Evolutionary conservation across 805 yeast species (phyloP).

Genomic region (Starmerella sp.): DNA sequence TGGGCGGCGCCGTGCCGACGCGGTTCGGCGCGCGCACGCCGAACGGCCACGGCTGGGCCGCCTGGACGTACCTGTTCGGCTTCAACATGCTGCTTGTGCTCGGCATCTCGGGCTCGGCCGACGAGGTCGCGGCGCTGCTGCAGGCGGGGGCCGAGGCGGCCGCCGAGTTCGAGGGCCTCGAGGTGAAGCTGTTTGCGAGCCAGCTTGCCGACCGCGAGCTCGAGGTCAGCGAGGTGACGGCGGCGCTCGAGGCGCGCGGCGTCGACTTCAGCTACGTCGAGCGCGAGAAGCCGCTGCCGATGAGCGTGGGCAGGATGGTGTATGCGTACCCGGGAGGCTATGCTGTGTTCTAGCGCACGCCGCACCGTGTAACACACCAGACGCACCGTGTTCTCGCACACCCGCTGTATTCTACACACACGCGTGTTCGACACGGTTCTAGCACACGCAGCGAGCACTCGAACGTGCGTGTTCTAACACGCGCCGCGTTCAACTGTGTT

Average conservation of each 20-base stretch:
- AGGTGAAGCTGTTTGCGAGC: slow-evolving; percentile 12
- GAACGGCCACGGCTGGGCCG: slow-evolving; percentile 18
- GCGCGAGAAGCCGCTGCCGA: slow-evolving; percentile 10
- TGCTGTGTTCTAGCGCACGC: slow-evolving; percentile 8
- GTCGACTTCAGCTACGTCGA: background rate
- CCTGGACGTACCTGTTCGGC: slow-evolving; percentile 17
- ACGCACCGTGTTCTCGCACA: too few relatives aligned
- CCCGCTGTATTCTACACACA: too few relatives aligned
- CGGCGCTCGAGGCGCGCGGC: slow-evolving; percentile 7
- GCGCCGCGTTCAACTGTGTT: too few relatives aligned
- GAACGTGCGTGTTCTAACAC: too few relatives aligned
- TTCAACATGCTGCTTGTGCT: slow-evolving; percentile 6
- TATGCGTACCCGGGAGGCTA: slow-evolving; percentile 16
- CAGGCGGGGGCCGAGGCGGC: slow-evolving; percentile 10
- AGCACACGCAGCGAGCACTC: too few relatives aligned
- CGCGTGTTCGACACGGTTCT: too few relatives aligned
- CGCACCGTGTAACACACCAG: background rate
- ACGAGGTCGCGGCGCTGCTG: slow-evolving; percentile 12
- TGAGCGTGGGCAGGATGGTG: slow-evolving; percentile 6
- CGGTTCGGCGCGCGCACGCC: slow-evolving; percentile 15
- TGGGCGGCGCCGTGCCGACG: slow-evolving; percentile 7
- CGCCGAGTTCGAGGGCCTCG: slow-evolving; percentile 3
- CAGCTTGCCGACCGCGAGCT: slow-evolving; percentile 3
- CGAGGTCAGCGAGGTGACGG: slow-evolving; percentile 4
- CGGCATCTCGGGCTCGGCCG: slow-evolving; percentile 17